Conservation (phyloP, 495 filamentous ascomycete species). For the Annulohypoxylon maeteangense region DNA sequence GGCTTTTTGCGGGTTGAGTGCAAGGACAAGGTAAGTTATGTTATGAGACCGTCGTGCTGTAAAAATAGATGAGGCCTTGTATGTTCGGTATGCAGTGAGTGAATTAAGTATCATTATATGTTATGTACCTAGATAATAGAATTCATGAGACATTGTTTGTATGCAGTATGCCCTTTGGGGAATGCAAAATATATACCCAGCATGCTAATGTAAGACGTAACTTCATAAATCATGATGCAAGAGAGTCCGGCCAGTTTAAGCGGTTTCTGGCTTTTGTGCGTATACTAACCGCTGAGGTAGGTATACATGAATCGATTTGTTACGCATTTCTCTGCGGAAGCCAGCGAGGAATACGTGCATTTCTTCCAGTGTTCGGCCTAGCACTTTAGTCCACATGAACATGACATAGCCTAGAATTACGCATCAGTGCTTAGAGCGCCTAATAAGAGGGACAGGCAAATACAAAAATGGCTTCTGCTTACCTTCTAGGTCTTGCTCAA, state of each 20-base stretch:
- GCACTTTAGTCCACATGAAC: conserved; percentile 47
- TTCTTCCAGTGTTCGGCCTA: conserved; percentile 46
- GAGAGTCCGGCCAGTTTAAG: conserved; percentile 1
- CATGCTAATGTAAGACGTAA: background rate
- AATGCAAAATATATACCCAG: conserved; percentile 11
- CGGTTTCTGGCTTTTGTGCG: conserved; percentile 47
- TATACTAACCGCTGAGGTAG: conserved; percentile 43
- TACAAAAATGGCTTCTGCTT: background rate
- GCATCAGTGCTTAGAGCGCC: background rate
- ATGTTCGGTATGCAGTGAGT: background rate
- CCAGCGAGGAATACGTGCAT: conserved; percentile 41
- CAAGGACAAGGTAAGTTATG: background rate
- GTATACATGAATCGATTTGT: conserved; percentile 43
- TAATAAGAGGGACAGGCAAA: background rate
- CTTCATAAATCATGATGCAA: conserved; percentile 15
- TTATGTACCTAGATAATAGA: background rate
- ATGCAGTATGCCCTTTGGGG: conserved; percentile 8
- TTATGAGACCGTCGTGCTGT: background rate
- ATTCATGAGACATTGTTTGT: conserved; percentile 4
- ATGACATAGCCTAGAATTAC: conserved; percentile 42
- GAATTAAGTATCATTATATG: conserved; percentile 1
- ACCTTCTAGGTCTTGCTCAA: conserved; percentile 49
- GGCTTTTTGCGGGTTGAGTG: background rate
- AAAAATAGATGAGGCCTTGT: background rate
- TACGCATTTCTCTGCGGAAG: conserved; percentile 42